Percentiles rank a stretch among this genome's conserved stretches.
These are phyloP conservation scores for Naganishia friedmannii DNA, from an alignment of 768 basidiomycete species.

Conservation along the genomic window DNA sequence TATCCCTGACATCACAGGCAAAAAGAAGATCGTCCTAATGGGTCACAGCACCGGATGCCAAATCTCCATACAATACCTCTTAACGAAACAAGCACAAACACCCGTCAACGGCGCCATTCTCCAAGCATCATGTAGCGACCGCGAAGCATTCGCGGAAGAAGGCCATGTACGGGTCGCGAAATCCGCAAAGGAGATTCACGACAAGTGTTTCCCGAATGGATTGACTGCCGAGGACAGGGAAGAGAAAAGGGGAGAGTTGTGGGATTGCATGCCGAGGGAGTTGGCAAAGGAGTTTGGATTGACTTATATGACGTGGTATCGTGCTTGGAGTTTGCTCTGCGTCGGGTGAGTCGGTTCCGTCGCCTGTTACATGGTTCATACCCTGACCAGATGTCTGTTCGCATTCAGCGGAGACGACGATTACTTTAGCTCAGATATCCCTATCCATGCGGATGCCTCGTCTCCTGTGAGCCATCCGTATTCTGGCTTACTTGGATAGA, in stretches of 20 bases:
- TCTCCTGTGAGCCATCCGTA: background rate
- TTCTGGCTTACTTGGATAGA: background rate
- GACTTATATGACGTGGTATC: conserved; percentile 37
- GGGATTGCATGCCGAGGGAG: conserved; percentile 36
- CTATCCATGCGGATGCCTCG: conserved; percentile 1
- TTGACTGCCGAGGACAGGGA: conserved; percentile 3
- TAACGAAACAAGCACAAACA: conserved; percentile 20
- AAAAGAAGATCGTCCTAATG: conserved; percentile 42
- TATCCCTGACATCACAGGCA: conserved; percentile 30
- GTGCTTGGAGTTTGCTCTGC: conserved; percentile 41
- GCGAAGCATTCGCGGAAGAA: conserved; percentile 34
- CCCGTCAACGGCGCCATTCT: conserved; percentile 48
- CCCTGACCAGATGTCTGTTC: background rate
- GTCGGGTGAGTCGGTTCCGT: conserved; percentile 39
- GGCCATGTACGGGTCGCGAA: conserved; percentile 24
- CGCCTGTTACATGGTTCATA: background rate
- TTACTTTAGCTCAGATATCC: conserved; percentile 48
- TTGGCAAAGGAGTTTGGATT: conserved; percentile 32
- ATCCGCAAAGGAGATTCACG: conserved; percentile 36
- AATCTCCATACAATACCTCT: conserved; percentile 46
- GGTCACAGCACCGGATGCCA: conserved; percentile 51
- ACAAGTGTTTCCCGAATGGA: conserved; percentile 11
- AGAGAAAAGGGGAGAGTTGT: conserved; percentile 38
- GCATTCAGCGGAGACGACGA: conserved; percentile 48
- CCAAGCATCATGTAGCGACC: conserved; percentile 50